Base-by-base conservation (phyloP, 2,329 filamentous ascomycete species). In the Colletotrichum scovillei region DNA sequence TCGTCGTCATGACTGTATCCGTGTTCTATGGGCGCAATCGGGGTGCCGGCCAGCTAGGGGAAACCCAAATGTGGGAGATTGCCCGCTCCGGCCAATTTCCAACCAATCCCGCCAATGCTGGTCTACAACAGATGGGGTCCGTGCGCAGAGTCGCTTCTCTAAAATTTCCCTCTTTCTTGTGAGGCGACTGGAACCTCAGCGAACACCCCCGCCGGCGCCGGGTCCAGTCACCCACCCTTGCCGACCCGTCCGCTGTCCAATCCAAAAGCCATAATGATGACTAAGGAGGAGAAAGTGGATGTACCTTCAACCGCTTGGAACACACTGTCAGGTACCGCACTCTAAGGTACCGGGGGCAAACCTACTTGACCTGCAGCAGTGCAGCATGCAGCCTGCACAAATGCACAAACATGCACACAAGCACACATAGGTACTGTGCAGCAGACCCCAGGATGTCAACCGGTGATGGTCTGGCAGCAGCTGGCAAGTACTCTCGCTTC, bases 21-120 rank as follows among this genome's bases (percentile, higher is more conserved):
- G 59, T 49, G 42, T 55, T 46, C 16, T 16, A 22, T 24, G 46
- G 12, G 56, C 59, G 42, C 24, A 57, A 67, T 67, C 69, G 69
- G 57, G 57, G 63, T 70, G 46, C 19, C 22, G 56, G 32, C 46
- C 60, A 59, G 38, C 60, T 70, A 62, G 49, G 46, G 60, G 56
- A 66, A 73, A 71, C 67, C 60, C 67, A 71, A 73, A 30, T 70
- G 30, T 66, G 60, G 56, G 42, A 70, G 60, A 70, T 62, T 73
- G 70, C 70, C 46, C 67, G 55, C 67, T 57, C 28, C 56, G 46
- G 52, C 68, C 68, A 67, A 58, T 67, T 63, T 74, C 62, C 49
- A 74, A 63, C 63, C 72, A 72, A 74, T 72, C 72, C 67, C 22
- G 32, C 68, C 60, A 62, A 38, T 35, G 24, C 28, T 60, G 46